These are phyloP conservation scores for Inosperma sp. DNA, from an alignment of 768 basidiomycete species.

Conservation along the genomic window DNA sequence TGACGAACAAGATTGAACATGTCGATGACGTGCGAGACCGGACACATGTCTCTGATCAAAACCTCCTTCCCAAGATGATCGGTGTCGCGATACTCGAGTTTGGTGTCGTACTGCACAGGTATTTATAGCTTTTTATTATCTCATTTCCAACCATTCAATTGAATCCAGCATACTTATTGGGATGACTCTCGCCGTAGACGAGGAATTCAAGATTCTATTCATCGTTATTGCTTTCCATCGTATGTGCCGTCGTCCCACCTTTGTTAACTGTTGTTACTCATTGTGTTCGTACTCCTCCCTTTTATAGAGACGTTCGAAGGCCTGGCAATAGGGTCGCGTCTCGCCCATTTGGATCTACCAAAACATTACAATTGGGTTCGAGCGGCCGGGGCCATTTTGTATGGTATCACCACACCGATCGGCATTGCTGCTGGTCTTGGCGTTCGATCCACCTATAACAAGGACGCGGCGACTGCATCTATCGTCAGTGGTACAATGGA, in stretches of 20 bases:
- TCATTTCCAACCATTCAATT: slow-evolving; percentile 2
- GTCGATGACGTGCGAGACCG: slow-evolving; percentile 28
- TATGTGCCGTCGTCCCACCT: slow-evolving; percentile 35
- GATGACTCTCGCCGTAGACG: too few species aligned
- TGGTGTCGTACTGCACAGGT: slow-evolving; percentile 82
- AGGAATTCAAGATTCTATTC: too few species aligned
- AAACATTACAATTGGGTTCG: slow-evolving; percentile 53
- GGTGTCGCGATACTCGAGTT: too few species aligned
- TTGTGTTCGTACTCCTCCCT: slow-evolving; percentile 61
- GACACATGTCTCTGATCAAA: slow-evolving; percentile 31
- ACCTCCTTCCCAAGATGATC: slow-evolving; percentile 63
- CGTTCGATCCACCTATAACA: slow-evolving; percentile 73
- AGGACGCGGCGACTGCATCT: slow-evolving; percentile 63
- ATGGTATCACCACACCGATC: slow-evolving; percentile 76
- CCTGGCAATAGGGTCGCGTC: slow-evolving; percentile 84
- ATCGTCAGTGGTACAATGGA: too few species aligned
- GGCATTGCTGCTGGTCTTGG: slow-evolving; percentile 86
- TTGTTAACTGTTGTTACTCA: slow-evolving; percentile 1
- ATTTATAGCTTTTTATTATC: not conserved
- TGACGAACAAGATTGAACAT: slow-evolving; percentile 16
- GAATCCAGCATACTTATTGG: too few species aligned
- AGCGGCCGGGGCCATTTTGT: slow-evolving; percentile 53
- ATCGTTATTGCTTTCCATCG: too few species aligned
- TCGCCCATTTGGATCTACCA: slow-evolving; percentile 69
- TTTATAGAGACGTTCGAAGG: too few species aligned